Conservation (phyloP, 1,284 basidiomycete genomes). For the Phellinidium pouzarii region DNA sequence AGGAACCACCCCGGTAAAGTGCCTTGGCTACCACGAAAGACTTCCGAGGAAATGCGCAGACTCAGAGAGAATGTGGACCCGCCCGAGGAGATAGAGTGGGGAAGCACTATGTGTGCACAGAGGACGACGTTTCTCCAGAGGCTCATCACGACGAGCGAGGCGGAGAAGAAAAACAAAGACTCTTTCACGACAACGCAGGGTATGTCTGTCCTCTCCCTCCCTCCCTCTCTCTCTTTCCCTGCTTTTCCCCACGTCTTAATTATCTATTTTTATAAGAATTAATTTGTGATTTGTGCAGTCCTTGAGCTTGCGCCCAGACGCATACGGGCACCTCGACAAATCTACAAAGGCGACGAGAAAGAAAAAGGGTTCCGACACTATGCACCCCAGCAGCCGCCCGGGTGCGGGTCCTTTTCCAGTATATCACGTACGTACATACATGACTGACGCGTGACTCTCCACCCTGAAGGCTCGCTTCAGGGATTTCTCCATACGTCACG, state of each 20-base stretch:
- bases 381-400: slow-evolving; percentile 6
- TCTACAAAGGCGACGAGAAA: slow-evolving; percentile 16
- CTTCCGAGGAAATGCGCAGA: slow-evolving; percentile 29
- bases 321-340: slow-evolving; percentile 16
- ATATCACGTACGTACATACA: background rate
- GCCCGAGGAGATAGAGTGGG: slow-evolving; percentile 36
- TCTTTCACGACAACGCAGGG: slow-evolving; percentile 10
- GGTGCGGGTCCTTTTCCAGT: background rate
- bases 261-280: background rate
- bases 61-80: slow-evolving; percentile 36
- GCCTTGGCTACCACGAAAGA: slow-evolving; percentile 31
- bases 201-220: too few relatives aligned
- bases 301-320: slow-evolving; percentile 17
- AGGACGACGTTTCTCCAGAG: slow-evolving; percentile 36
- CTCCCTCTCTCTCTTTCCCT: background rate
- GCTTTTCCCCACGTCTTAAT: background rate
- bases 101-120: slow-evolving; percentile 32
- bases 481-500: background rate
- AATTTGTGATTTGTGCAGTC: slow-evolving; percentile 2
- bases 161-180: slow-evolving; percentile 13
- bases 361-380: slow-evolving; percentile 17
- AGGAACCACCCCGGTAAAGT: slow-evolving; percentile 32
- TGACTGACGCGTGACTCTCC: background rate
- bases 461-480: background rate
- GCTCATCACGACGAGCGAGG: slow-evolving; percentile 25